These are phyloP conservation scores for Aspergillus olivimuriae DNA, from an alignment of 495 filamentous ascomycete species.

Conservation along the genomic window DNA sequence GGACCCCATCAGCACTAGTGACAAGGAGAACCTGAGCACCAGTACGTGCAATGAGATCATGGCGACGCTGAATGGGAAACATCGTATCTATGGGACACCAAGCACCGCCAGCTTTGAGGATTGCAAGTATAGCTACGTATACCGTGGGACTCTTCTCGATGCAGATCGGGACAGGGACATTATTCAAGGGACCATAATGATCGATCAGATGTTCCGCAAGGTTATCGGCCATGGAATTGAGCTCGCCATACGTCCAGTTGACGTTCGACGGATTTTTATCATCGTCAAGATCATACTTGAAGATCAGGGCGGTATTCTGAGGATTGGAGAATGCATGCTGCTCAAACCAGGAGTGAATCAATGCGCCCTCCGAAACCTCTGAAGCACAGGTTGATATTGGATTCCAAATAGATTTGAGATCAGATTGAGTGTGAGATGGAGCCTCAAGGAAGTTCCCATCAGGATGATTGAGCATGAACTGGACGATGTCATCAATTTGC, in stretches of 20 bases:
- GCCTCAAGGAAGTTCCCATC: conserved; percentile 12
- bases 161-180: conserved; percentile 60
- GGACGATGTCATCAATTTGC: conserved; percentile 20
- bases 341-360: conserved; percentile 25
- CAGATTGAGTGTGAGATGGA: conserved; percentile 1
- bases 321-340: conserved; percentile 15
- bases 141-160: conserved; percentile 78
- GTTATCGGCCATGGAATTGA: conserved; percentile 21
- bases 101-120: conserved; percentile 56
- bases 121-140: conserved; percentile 71
- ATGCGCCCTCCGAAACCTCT: conserved; percentile 8
- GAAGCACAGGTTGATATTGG: conserved; percentile 2
- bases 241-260: conserved; percentile 24
- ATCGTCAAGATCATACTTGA: conserved; percentile 19
- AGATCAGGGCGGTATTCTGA: conserved; percentile 21
- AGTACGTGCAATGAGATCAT: conserved; percentile 28
- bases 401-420: conserved; percentile 21
- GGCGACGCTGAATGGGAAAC: conserved; percentile 28
- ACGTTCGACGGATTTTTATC: conserved; percentile 11
- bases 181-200: conserved; percentile 14
- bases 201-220: conserved; percentile 21
- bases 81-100: conserved; percentile 36
- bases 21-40: conserved; percentile 20
- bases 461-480: conserved; percentile 18
- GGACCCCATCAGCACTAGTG: conserved; percentile 15